Evolutionary conservation across 371 early-diverging fungal genomes (phyloP).

Genomic region (Chytridiales sp.): DNA sequence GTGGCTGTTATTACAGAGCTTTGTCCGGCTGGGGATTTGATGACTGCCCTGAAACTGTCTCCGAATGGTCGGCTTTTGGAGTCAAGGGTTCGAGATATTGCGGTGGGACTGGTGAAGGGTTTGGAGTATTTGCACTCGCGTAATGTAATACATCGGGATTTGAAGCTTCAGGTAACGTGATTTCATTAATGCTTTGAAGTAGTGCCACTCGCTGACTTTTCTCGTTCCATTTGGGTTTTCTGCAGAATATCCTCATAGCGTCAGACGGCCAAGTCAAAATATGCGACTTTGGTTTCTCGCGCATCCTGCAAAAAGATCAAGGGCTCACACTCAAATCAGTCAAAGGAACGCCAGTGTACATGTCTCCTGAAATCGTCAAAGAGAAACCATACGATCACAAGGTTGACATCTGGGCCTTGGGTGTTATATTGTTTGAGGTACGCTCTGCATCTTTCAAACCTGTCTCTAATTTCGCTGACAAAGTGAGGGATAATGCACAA

Average conservation of each 20-base stretch:
- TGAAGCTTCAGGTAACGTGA: constrained; percentile 63
- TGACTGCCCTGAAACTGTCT: constrained; percentile 13
- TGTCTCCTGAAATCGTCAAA: constrained; percentile 37
- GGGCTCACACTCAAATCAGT: constrained; percentile 23
- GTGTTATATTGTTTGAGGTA: constrained; percentile 36
- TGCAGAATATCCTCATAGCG: constrained; percentile 29
- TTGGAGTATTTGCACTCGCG: constrained; percentile 84
- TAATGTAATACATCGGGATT: constrained; percentile 92
- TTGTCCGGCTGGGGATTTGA: constrained; percentile 20
- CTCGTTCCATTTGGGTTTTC: neutral
- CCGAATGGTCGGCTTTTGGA: constrained; percentile 14
- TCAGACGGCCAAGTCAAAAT: constrained; percentile 25
- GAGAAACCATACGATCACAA: constrained; percentile 29
- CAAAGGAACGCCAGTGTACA: constrained; percentile 39
- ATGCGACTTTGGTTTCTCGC: constrained; percentile 32
- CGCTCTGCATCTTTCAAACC: neutral
- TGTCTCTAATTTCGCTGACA: neutral
- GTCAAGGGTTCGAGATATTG: constrained; percentile 14
- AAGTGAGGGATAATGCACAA: neutral
- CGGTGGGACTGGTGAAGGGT: constrained; percentile 58
- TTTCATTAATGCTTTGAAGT: neutral
- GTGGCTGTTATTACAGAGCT: constrained; percentile 23
- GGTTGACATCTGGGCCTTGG: constrained; percentile 38
- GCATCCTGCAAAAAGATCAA: neutral
- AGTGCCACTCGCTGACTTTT: neutral